Conservation (phyloP, 306 rosid species). For the barrel medic (Medicago truncatula) region DNA sequence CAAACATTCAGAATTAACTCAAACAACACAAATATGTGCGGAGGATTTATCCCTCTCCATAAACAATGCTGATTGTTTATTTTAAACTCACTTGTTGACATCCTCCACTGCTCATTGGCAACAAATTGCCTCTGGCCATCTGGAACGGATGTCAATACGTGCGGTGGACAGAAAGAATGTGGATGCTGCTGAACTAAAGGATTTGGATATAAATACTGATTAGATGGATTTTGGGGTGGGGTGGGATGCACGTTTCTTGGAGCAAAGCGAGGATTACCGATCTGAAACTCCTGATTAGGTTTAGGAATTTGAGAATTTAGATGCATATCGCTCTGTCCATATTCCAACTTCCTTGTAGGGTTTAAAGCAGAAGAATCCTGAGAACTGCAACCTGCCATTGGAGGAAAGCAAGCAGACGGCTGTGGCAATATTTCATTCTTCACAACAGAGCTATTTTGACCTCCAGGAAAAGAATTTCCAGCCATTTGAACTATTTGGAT, state of each 20-base stretch:
- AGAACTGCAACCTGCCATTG: constrained; percentile 66
- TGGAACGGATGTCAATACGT: constrained; percentile 66
- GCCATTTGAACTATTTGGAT: constrained; percentile 74
- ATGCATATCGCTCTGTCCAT: constrained; percentile 71
- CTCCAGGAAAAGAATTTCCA: constrained; percentile 74
- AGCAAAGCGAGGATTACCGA: constrained; percentile 63
- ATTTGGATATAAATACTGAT: constrained; percentile 74
- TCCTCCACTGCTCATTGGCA: constrained; percentile 84
- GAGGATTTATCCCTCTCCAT: too few relatives aligned
- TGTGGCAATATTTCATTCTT: constrained; percentile 68
- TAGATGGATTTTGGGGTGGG: constrained; percentile 77
- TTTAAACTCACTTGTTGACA: constrained; percentile 50
- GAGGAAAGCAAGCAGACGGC: constrained; percentile 62
- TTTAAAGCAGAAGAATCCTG: constrained; percentile 76
- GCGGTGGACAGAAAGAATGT: constrained; percentile 71
- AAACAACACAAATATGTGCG: constrained; percentile 10
- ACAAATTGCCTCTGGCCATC: constrained; percentile 82
- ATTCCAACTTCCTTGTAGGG: constrained; percentile 74
- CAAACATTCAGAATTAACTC: constrained; percentile 17
- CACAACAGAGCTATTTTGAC: constrained; percentile 55
- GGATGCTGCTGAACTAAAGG: constrained; percentile 76
- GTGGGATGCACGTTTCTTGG: constrained; percentile 74
- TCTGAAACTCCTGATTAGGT: constrained; percentile 80
- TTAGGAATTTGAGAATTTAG: constrained; percentile 70
- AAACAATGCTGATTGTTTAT: constrained; percentile 67